A percentile compares a stretch with the other conserved stretches of the same genome.
Evolutionary conservation across 805 yeast species (phyloP).

Genomic region (Pichia paraexigua): DNA sequence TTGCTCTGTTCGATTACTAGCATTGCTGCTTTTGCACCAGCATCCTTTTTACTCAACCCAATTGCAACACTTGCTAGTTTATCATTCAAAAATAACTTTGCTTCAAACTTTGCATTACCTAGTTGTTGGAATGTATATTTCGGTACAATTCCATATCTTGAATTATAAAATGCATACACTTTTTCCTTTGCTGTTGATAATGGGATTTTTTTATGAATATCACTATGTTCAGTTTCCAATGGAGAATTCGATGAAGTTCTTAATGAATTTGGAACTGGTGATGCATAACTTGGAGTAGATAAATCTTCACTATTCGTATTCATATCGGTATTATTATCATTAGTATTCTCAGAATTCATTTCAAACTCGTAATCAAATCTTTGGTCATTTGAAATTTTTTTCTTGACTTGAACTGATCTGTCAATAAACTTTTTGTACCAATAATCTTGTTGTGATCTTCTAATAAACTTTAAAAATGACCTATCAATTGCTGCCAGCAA

Average conservation of each 20-base stretch:
- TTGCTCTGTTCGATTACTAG: slow-evolving; percentile 2
- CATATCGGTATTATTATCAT: background rate
- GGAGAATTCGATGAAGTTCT: background rate
- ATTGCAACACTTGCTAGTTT: slow-evolving; percentile 1
- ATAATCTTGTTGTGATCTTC: slow-evolving; percentile 1
- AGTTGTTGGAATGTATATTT: slow-evolving; percentile 3
- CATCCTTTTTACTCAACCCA: slow-evolving; percentile 9
- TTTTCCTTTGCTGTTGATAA: slow-evolving; percentile 6
- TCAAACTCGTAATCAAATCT: background rate
- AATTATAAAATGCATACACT: slow-evolving; percentile 8
- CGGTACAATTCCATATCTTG: slow-evolving; percentile 4
- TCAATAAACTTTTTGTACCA: slow-evolving; percentile 5
- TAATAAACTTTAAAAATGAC: background rate
- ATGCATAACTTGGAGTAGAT: background rate
- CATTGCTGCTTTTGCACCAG: slow-evolving; percentile 10
- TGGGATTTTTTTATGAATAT: background rate
- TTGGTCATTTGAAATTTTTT: background rate
- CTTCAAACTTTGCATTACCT: slow-evolving; percentile 1
- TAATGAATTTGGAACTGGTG: background rate
- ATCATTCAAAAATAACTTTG: background rate
- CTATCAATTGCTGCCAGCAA: slow-evolving; percentile 4
- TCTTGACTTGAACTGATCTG: background rate
- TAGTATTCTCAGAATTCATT: background rate
- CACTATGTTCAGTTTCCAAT: background rate
- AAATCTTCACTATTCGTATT: background rate